Evolutionary conservation across 2,329 filamentous ascomycete species (phyloP).

Genomic region (Colletotrichum higginsianum): DNA sequence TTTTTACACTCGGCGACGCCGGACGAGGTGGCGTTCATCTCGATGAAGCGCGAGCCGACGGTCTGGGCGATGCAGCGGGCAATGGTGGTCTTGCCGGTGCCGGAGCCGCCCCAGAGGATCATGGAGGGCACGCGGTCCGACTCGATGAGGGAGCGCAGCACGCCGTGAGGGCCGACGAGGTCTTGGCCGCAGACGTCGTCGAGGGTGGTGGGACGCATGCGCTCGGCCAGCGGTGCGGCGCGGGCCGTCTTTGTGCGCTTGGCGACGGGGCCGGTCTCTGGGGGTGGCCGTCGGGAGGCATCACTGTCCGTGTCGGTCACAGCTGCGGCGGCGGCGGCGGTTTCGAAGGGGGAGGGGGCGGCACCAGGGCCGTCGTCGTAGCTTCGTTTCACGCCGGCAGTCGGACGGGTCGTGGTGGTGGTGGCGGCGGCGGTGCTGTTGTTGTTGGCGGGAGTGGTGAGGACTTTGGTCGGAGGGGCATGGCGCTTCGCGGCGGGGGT

Average conservation of each 20-base stretch:
- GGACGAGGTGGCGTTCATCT: constrained; percentile 93
- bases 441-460: constrained; percentile 54
- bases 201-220: constrained; percentile 88
- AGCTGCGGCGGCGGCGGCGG: neutral
- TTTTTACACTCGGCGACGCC: constrained; percentile 94
- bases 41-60: constrained; percentile 88
- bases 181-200: constrained; percentile 94
- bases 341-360: constrained; percentile 15
- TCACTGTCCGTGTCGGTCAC: constrained; percentile 29
- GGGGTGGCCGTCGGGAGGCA: neutral
- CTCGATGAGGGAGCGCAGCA: constrained; percentile 89
- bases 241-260: constrained; percentile 80
- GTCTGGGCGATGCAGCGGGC: constrained; percentile 89
- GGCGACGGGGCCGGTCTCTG: constrained; percentile 55
- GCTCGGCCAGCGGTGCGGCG: constrained; percentile 89
- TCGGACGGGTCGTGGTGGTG: constrained; percentile 44
- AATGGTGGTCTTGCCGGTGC: constrained; percentile 92
- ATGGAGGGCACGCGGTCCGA: constrained; percentile 90
- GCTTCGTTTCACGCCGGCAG: constrained; percentile 63
- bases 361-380: constrained; percentile 69
- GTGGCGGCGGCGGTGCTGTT: constrained; percentile 51
- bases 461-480: constrained; percentile 52
- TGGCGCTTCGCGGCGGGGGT: constrained; percentile 72
- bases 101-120: constrained; percentile 91
- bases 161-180: constrained; percentile 86